Evolutionary conservation across 2,329 filamentous ascomycete genomes (phyloP), one percentile per base, ranked within the genome.

Genomic region (Nothomitra cinnamomea): DNA sequence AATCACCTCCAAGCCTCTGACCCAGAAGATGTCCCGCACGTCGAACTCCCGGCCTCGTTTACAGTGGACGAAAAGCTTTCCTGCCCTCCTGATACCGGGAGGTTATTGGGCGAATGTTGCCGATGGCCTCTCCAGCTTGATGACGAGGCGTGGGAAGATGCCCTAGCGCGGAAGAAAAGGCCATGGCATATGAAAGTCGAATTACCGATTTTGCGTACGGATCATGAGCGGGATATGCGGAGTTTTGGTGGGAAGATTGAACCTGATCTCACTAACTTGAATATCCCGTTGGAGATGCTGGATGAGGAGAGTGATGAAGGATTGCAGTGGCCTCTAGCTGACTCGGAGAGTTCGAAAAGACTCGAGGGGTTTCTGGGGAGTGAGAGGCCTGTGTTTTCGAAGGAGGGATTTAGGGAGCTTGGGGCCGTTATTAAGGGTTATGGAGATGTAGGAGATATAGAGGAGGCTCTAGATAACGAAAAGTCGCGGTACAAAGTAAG

Each of bases 321-420:
- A n/a, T 15, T 41, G n/a, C 36, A 47, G n/a, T 54, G 53, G 53
- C 49, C 53, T 54, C 8, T 17, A 15, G 17, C 43, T 54, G 32
- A 25, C 47, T 22, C 22, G 15, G 32, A 50, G 15, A 1, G 22
- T 12, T 19, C 36, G 17, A 42, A 41, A 10, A 17, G 32, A 47
- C 38, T 54, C 15, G 12, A 50, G 12, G 21, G 13, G 2, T n/a
- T 36, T 7, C 8, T 48, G 17, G 12, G 15, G 17, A 28, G 21
- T 35, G 53, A 52, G 53, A 54, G 40, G 36, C 19, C 51, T 4
- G 42, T 17, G 21, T 36, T 53, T 25, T 53, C 52, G n/a, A 53
- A 3, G 25, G 52, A 53, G 17, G 41, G 22, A 8, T 8, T 53
- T 21, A 21, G 24, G 12, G n/a, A 28, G 13, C 25, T 53, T 8